These are phyloP conservation scores for Chlorella ohadii DNA, from an alignment of 139 green algal genomes.

Conservation along the genomic window DNA sequence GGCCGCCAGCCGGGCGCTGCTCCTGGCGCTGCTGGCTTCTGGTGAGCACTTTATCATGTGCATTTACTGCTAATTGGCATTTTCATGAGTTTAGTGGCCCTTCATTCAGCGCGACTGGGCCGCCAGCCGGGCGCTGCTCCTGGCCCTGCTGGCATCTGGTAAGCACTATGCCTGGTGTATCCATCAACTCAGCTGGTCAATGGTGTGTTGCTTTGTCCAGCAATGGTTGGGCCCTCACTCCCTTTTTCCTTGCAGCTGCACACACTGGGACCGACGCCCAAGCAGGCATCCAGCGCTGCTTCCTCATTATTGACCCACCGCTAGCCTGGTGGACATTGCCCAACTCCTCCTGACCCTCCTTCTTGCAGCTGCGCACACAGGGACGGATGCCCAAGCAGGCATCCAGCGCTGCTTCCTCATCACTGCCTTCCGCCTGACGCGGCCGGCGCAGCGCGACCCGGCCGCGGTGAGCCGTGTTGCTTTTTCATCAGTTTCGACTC, in stretches of 20 bases:
- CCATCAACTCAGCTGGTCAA: too few relatives aligned
- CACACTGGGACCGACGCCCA: conserved; percentile 36
- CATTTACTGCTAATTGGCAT: neutral
- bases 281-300: conserved; percentile 20
- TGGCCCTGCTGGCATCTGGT: conserved; percentile 30
- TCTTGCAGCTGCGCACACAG: conserved; percentile 32
- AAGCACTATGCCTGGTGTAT: too few relatives aligned
- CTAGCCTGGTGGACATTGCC: too few relatives aligned
- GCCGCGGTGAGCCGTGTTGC: conserved; percentile 1
- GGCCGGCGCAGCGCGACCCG: neutral
- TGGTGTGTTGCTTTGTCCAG: too few relatives aligned
- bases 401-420: conserved; percentile 40
- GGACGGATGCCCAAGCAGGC: conserved; percentile 18
- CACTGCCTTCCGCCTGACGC: conserved; percentile 37
- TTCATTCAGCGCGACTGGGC: conserved; percentile 27
- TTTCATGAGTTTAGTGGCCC: conserved; percentile 37
- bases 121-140: conserved; percentile 14
- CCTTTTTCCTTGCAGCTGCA: conserved; percentile 7
- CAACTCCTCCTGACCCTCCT: too few relatives aligned
- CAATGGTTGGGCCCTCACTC: too few relatives aligned
- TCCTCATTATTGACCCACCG: conserved; percentile 36
- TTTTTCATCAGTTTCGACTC: too few relatives aligned
- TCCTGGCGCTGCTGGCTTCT: conserved; percentile 32
- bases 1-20: conserved; percentile 2
- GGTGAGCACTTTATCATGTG: neutral